Percentiles rank a stretch among this genome's conserved stretches.
These are phyloP conservation scores for Metschnikowia picachoensis DNA, from an alignment of 805 yeast genomes.

Conservation along the genomic window DNA sequence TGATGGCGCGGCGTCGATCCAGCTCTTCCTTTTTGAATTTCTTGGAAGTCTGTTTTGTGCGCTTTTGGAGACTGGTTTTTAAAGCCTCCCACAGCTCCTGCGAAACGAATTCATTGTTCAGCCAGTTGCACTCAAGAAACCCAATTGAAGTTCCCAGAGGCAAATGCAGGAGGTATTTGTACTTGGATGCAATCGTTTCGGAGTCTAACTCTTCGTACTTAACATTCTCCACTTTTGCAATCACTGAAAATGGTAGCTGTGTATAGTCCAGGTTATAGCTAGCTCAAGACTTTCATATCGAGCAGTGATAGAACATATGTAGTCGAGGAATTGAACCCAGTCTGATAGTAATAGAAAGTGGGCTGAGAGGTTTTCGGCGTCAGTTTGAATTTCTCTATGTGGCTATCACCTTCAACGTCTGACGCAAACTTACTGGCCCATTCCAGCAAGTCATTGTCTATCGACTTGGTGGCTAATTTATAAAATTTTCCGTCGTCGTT, in stretches of 20 bases:
- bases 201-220: constrained; percentile 61
- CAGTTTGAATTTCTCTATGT: constrained; percentile 1
- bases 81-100: constrained; percentile 42
- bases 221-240: constrained; percentile 65
- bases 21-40: constrained; percentile 60
- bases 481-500: constrained; percentile 56
- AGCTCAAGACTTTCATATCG: constrained; percentile 69
- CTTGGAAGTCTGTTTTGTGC: constrained; percentile 48
- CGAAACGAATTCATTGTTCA: constrained; percentile 28
- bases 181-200: constrained; percentile 52
- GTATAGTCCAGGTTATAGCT: constrained; percentile 57
- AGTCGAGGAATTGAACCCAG: constrained; percentile 59
- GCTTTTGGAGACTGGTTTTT: constrained; percentile 50
- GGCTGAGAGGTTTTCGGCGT: constrained; percentile 33
- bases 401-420: constrained; percentile 2
- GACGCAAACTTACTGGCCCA: constrained; percentile 31
- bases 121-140: constrained; percentile 84
- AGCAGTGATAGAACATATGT: constrained; percentile 71
- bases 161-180: constrained; percentile 73
- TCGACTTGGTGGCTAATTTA: constrained; percentile 51
- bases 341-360: constrained; percentile 68
- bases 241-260: constrained; percentile 62
- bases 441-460: constrained; percentile 42
- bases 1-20: constrained; percentile 52
- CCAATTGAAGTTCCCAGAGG: constrained; percentile 86